phyloP scores from a whole-genome alignment of 2,329 filamentous ascomycete species.

The Claviceps spartinae region DNA sequence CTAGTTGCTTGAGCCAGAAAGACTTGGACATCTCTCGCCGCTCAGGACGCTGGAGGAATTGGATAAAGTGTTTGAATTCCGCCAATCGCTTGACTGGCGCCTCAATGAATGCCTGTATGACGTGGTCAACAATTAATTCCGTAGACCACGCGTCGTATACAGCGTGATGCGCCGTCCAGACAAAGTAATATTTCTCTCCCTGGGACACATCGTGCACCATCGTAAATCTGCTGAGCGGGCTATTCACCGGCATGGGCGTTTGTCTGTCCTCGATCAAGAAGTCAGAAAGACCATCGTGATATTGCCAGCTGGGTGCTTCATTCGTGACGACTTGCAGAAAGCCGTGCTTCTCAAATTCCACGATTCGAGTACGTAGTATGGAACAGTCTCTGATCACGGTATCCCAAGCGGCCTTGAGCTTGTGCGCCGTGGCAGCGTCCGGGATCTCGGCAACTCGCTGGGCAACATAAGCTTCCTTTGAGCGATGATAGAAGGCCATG shows the following conservation, averaged over 20 bases:
- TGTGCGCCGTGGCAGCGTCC: not conserved
- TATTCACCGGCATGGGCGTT: conserved; percentile 9
- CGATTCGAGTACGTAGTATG: conserved; percentile 8
- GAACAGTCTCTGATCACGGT: conserved; percentile 6
- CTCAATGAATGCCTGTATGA: conserved; percentile 7
- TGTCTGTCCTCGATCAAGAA: not conserved
- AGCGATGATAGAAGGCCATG: conserved; percentile 8
- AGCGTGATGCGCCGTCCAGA: conserved; percentile 23
- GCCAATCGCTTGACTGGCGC: not conserved
- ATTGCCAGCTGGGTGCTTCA: not conserved
- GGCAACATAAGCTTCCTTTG: conserved; percentile 8
- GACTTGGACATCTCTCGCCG: conserved; percentile 11
- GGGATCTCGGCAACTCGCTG: conserved; percentile 7
- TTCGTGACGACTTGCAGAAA: conserved; percentile 7
- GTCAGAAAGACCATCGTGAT: not conserved
- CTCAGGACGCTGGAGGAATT: conserved; percentile 23
- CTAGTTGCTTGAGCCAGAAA: conserved; percentile 28
- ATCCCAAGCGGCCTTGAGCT: conserved; percentile 9
- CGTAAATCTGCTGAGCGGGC: conserved; percentile 6
- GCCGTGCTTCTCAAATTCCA: conserved; percentile 6
- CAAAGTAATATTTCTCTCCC: conserved; percentile 1
- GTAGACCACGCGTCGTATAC: conserved; percentile 40
- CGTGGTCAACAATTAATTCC: conserved; percentile 17
- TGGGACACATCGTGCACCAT: conserved; percentile 1
- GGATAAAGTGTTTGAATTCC: conserved; percentile 26